Base-by-base conservation (phyloP, 106 monocot species). In the Gastrodia elata region DNA sequence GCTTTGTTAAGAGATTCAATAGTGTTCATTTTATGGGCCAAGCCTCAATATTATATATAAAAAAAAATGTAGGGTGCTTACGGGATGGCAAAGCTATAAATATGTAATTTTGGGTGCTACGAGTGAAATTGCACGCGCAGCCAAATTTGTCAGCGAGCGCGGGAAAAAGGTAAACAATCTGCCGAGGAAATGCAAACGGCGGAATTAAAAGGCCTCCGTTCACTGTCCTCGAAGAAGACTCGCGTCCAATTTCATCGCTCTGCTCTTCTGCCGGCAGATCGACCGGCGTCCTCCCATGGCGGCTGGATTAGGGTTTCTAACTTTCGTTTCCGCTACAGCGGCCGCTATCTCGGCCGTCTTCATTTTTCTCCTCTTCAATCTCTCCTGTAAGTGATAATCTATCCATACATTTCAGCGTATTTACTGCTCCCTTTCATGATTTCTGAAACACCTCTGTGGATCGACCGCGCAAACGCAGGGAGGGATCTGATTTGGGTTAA, bases 271-370 rank as follows among this genome's bases (percentile, higher is more conserved):
- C 11, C 8, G 26, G 7, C 40, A 0, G n/a, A 22, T 2, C 40
- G 2, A 25, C 69, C 39, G 13, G 69, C 26, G 69, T 0, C 6
- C 38, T 2, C 41, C 40, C 38, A 69, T 69, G 69, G 69, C 40
- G 25, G 11, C 10, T n/a, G 69, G 38, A 11, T 40, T 9, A 40
- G 40, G 40, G 6, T 22, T 69, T 13, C 22, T 40, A 4, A 11
- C 5, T 24, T 78, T 72, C 58, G 10, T 78, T 44, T 78, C 78
- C 4, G 77, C 77, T 35, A 43, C 78, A 35, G 78, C 72, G 64
- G 78, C 65, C 33, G 72, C 72, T 37, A 16, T 78, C 8, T 2
- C 49, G 1, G 64, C 72, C 10, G 6, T 78, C 36, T 43, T 73
- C 16, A 15, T 76, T 25, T 56, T 71, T 28, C 56, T 38, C 7